A percentile compares a stretch with the other conserved stretches of the same genome.
Conservation (phyloP, 768 basidiomycete genomes). For the Nidula microcarpa region DNA sequence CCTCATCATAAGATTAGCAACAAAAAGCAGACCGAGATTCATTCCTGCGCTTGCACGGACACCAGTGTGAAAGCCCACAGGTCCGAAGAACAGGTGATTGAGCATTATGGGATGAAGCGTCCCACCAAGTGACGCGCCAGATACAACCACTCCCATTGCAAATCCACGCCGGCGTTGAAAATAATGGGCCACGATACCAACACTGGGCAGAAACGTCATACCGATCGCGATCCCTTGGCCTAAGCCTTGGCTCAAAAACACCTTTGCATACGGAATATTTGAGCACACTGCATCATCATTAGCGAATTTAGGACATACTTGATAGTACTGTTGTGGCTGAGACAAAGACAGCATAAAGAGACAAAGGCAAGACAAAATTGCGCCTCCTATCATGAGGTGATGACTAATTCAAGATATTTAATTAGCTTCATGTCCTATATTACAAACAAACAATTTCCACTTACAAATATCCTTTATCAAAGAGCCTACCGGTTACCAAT, state of each 20-base stretch:
- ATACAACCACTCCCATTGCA: conserved; percentile 38
- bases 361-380: no score
- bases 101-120: conserved; percentile 42
- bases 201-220: conserved; percentile 24
- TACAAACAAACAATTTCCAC: no score
- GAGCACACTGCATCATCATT: not conserved
- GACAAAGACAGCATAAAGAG: no score
- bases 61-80: conserved; percentile 12
- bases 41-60: conserved; percentile 11
- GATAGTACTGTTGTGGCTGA: not conserved
- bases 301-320: not conserved
- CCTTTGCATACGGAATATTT: conserved; percentile 15
- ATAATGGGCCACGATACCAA: conserved; percentile 36
- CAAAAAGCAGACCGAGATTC: conserved; percentile 9
- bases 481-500: no score
- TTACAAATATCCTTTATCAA: no score
- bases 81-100: conserved; percentile 27
- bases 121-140: conserved; percentile 22
- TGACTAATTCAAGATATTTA: no score
- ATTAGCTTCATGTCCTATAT: no score
- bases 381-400: no score
- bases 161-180: conserved; percentile 35
- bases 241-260: conserved; percentile 43
- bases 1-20: conserved; percentile 10
- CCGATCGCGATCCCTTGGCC: conserved; percentile 29